Percentiles rank a stretch among this genome's conserved stretches.
Conservation (phyloP, 1,284 basidiomycete species). For the Puccinia polysora region DNA sequence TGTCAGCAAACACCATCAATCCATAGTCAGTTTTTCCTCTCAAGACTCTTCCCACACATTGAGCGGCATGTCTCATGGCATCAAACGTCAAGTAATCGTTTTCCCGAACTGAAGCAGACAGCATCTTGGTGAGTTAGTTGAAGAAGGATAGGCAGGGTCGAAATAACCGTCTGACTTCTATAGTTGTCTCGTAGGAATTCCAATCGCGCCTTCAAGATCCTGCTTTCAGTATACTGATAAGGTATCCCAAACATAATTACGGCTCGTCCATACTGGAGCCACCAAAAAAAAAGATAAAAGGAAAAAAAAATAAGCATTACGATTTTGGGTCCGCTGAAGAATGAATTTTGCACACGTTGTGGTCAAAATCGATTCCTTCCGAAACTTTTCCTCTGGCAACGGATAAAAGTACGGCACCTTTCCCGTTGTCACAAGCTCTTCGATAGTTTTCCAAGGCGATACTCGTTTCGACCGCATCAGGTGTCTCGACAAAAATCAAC, state of each 20-base stretch:
- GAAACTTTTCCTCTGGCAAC: slow-evolving; percentile 99
- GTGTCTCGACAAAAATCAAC: slow-evolving; percentile 98
- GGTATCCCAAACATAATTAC: slow-evolving; percentile 93
- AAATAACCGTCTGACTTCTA: slow-evolving; percentile 58
- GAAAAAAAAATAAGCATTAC: neutral
- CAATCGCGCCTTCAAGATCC: slow-evolving; percentile 91
- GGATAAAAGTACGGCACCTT: slow-evolving; percentile 91
- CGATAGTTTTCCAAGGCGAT: slow-evolving; percentile 97
- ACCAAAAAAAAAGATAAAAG: neutral
- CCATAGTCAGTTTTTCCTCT: slow-evolving; percentile 96
- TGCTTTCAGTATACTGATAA: slow-evolving; percentile 90
- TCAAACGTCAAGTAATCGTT: slow-evolving; percentile 99
- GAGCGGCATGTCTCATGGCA: slow-evolving; percentile 97
- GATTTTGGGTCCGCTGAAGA: neutral
- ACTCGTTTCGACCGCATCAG: slow-evolving; percentile 97
- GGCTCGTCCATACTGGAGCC: slow-evolving; percentile 83
- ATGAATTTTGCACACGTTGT: slow-evolving; percentile 55
- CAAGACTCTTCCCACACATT: slow-evolving; percentile 95
- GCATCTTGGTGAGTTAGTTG: neutral
- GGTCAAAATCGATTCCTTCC: slow-evolving; percentile 99
- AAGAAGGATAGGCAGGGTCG: neutral
- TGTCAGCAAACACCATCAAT: slow-evolving; percentile 98
- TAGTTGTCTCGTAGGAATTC: slow-evolving; percentile 99
- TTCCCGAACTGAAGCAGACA: slow-evolving; percentile 63
- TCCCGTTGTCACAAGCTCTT: slow-evolving; percentile 95